Percentiles rank a stretch among this genome's conserved stretches.
Conservation (phyloP, 208 protist species). For the Dictyostelium gargantuum region DNA sequence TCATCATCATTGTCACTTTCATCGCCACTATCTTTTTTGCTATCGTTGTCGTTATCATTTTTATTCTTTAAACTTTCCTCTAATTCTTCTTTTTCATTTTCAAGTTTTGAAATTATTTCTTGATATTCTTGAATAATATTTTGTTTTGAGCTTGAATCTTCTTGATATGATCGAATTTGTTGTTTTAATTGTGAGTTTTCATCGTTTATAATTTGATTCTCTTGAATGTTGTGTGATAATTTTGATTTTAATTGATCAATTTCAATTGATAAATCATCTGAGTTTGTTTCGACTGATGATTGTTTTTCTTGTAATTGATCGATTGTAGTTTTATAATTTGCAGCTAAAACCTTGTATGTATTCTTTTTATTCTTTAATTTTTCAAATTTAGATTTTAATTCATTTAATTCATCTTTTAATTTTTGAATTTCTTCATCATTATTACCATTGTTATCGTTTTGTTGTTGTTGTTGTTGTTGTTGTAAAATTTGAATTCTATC, state of each 20-base stretch:
- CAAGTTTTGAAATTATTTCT: not conserved
- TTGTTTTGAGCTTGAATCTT: not conserved
- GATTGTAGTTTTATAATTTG: not conserved
- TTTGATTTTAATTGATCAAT: not conserved
- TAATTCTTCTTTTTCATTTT: not conserved
- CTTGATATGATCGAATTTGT: not conserved
- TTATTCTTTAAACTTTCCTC: not conserved
- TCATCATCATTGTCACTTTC: not conserved
- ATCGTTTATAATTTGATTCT: not conserved
- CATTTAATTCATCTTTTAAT: not conserved
- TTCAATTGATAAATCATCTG: not conserved
- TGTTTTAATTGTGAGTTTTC: not conserved
- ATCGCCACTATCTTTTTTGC: not conserved
- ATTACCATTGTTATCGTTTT: not conserved
- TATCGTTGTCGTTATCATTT: not conserved
- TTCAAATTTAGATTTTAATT: not conserved
- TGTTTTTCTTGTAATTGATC: not conserved
- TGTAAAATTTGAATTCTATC: not conserved
- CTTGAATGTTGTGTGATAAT: not conserved
- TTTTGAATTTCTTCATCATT: not conserved
- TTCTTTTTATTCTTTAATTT: not conserved
- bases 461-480: not conserved
- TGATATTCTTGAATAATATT: slow-evolving; percentile 2
- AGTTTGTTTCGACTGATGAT: not conserved
- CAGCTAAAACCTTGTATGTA: not conserved